Evolutionary conservation across 257 asterid genomes (phyloP).

Genomic region (Plantago elongata): DNA sequence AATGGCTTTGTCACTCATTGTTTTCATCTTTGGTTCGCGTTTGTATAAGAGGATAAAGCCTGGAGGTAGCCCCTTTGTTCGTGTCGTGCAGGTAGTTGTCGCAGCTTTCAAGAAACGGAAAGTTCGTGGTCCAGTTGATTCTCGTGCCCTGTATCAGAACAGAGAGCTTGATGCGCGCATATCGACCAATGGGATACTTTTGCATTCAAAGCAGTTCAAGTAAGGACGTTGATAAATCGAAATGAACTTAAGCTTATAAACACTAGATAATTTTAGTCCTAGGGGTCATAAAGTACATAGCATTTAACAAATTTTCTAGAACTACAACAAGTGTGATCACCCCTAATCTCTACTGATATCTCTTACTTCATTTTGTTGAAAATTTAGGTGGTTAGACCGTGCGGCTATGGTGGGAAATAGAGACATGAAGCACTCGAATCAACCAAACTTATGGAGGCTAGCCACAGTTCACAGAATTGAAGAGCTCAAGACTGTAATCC

Average conservation of each 20-base stretch:
- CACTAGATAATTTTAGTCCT: too few relatives aligned
- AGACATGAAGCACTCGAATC: slow-evolving; percentile 29
- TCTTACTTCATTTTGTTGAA: not conserved
- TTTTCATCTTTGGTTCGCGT: slow-evolving; percentile 48
- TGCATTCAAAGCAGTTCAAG: slow-evolving; percentile 74
- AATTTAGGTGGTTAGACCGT: slow-evolving; percentile 58
- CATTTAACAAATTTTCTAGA: too few relatives aligned
- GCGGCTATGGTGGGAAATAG: slow-evolving; percentile 49
- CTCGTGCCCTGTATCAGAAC: slow-evolving; percentile 46
- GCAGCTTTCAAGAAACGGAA: slow-evolving; percentile 64
- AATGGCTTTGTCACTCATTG: slow-evolving; percentile 49
- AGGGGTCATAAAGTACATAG: too few relatives aligned
- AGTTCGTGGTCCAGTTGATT: slow-evolving; percentile 23
- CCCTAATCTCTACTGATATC: not conserved
- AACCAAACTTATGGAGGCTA: slow-evolving; percentile 65
- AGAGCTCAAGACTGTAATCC: slow-evolving; percentile 60
- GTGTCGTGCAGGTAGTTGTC: slow-evolving; percentile 58
- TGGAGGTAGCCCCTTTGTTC: slow-evolving; percentile 70
- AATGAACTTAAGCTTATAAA: too few relatives aligned
- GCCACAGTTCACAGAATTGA: slow-evolving; percentile 80
- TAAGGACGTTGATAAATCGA: slow-evolving; percentile 25
- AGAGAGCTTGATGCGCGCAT: slow-evolving; percentile 55
- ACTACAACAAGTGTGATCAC: too few relatives aligned
- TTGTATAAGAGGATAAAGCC: slow-evolving; percentile 60
- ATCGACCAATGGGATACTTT: slow-evolving; percentile 57